phyloP scores from a whole-genome alignment of 345 rosid genomes.

The Euphorbia tirucalli region DNA sequence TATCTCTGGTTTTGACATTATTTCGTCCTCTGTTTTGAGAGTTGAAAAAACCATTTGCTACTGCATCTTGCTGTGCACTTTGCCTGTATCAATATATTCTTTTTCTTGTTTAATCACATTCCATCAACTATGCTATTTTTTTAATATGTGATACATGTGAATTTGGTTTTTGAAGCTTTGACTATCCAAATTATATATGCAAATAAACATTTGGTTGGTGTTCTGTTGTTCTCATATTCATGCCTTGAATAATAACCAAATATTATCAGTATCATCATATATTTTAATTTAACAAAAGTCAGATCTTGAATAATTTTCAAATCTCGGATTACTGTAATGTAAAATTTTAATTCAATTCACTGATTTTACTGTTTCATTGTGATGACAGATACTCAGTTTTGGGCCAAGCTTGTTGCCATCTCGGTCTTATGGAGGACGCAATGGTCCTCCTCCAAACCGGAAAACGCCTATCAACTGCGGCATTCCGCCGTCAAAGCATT shows the following conservation, averaged over 20 bases:
- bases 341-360: background rate
- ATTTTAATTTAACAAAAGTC: background rate
- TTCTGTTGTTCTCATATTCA: background rate
- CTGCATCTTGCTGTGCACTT: background rate
- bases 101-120: background rate
- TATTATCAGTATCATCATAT: background rate
- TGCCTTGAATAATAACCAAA: background rate
- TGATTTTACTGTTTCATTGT: background rate
- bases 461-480: constrained; percentile 87
- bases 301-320: background rate
- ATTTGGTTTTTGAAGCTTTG: background rate
- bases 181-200: background rate
- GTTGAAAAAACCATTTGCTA: background rate
- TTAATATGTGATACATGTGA: background rate
- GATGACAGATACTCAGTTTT: constrained; percentile 60
- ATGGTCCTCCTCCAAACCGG: constrained; percentile 92
- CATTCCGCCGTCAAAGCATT: constrained; percentile 83
- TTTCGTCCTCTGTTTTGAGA: no score
- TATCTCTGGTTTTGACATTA: background rate
- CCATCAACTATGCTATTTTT: background rate
- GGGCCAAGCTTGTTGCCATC: constrained; percentile 91
- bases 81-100: background rate
- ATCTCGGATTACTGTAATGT: background rate
- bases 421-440: constrained; percentile 97
- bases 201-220: constrained; percentile 3